phyloP scores from a whole-genome alignment of 208 protist genomes.

The Porcisia deanei region DNA sequence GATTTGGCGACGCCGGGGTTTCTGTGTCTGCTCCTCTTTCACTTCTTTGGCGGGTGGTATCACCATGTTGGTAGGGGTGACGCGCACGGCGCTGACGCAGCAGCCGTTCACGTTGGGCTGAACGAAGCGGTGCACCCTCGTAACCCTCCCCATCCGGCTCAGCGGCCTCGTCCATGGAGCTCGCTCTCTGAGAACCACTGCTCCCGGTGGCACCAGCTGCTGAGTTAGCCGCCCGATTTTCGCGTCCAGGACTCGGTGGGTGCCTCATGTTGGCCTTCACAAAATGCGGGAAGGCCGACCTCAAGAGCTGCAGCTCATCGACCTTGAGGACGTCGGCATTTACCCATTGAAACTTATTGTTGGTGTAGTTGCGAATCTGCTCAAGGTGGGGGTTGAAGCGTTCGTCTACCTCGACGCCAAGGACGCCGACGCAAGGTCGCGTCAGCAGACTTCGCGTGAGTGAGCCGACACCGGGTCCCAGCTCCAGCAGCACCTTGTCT shows the following conservation, averaged over 20 bases:
- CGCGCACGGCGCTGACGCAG: conserved; percentile 46
- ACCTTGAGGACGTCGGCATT: conserved; percentile 81
- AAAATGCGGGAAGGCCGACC: conserved; percentile 57
- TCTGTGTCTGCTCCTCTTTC: background rate
- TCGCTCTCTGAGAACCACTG: background rate
- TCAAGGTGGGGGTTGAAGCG: conserved; percentile 85
- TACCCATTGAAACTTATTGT: conserved; percentile 87
- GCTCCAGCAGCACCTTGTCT: conserved; percentile 86
- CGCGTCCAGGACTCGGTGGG: conserved; percentile 11
- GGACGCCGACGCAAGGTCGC: conserved; percentile 75
- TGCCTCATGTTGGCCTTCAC: conserved; percentile 46
- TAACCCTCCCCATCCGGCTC: conserved; percentile 13
- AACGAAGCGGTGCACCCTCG: conserved; percentile 69
- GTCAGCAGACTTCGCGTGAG: conserved; percentile 88
- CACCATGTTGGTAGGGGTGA: conserved; percentile 29
- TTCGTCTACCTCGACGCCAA: conserved; percentile 80
- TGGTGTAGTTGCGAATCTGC: conserved; percentile 76
- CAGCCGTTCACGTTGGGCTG: conserved; percentile 46
- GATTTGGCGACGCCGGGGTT: conserved; percentile 30
- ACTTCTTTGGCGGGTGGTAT: conserved; percentile 1
- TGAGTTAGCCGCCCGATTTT: background rate
- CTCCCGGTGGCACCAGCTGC: background rate
- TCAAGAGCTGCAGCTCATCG: conserved; percentile 76
- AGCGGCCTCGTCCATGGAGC: conserved; percentile 5
- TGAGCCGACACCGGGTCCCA: conserved; percentile 79